Evolutionary conservation across 2,329 filamentous ascomycete species (phyloP).

Genomic region (Monosporascus sp.): DNA sequence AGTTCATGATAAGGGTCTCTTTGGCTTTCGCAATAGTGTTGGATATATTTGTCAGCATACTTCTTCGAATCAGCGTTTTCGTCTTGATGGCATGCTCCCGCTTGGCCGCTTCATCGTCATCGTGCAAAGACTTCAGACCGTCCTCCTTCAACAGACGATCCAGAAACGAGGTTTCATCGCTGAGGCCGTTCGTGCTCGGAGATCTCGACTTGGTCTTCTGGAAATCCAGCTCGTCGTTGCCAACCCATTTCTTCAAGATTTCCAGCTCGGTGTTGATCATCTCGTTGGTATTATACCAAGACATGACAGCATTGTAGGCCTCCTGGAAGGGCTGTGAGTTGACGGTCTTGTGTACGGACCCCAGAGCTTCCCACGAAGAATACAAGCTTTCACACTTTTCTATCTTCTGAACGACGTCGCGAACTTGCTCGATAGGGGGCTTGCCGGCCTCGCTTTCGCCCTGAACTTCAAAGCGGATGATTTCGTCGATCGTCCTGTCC

Average conservation of each 20-base stretch:
- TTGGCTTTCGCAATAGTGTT: conserved; percentile 92
- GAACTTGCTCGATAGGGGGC: conserved; percentile 79
- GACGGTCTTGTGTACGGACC: conserved; percentile 68
- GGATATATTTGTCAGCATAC: conserved; percentile 79
- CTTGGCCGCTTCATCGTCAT: conserved; percentile 46
- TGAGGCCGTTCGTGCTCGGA: conserved; percentile 65
- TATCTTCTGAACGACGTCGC: conserved; percentile 84
- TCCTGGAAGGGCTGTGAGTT: conserved; percentile 72
- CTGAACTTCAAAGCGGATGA: conserved; percentile 90
- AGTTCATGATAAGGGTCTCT: conserved; percentile 80
- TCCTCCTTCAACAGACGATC: conserved; percentile 95
- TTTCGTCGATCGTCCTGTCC: conserved; percentile 74
- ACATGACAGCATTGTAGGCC: conserved; percentile 81
- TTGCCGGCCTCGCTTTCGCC: conserved; percentile 90
- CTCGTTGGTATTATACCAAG: conserved; percentile 96
- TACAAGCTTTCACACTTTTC: conserved; percentile 84
- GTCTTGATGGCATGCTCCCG: conserved; percentile 31
- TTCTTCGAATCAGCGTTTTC: conserved; percentile 46
- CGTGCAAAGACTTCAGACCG: conserved; percentile 84
- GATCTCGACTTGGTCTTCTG: conserved; percentile 66
- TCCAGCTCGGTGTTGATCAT: conserved; percentile 92
- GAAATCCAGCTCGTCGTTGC: conserved; percentile 92
- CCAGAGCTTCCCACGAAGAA: conserved; percentile 71
- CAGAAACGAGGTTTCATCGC: conserved; percentile 88
- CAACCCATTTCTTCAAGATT: conserved; percentile 92